These are phyloP conservation scores for rapeseed (Brassica napus) DNA, from an alignment of 345 rosid species.

Conservation along the genomic window DNA sequence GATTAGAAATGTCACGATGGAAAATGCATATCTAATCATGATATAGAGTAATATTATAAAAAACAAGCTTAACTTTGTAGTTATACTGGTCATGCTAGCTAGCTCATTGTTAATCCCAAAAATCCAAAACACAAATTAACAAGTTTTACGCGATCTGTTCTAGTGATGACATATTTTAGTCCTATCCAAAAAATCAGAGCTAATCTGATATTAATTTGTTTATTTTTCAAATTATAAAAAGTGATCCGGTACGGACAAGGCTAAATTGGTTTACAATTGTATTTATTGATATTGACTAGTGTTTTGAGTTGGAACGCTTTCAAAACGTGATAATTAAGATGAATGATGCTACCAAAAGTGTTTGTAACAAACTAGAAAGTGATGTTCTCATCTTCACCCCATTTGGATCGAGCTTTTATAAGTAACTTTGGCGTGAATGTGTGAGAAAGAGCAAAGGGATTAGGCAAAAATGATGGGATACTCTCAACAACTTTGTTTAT, in stretches of 20 bases:
- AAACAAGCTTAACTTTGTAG: conserved; percentile 6
- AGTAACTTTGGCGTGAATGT: conserved; percentile 27
- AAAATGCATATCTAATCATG: neutral
- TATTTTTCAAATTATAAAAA: neutral
- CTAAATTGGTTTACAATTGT: neutral
- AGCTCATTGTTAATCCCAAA: conserved; percentile 13
- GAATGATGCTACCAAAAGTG: conserved; percentile 10
- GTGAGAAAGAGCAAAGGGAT: conserved; percentile 7
- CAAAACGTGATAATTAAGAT: neutral
- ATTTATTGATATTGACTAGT: neutral
- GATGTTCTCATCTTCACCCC: conserved; percentile 31
- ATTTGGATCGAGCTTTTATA: conserved; percentile 13
- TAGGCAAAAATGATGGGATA: conserved; percentile 34
- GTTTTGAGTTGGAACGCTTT: conserved; percentile 4
- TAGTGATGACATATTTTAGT: neutral
- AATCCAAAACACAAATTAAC: neutral
- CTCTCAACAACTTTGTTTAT: conserved; percentile 36
- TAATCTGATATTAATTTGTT: conserved; percentile 17
- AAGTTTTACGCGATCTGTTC: conserved; percentile 16
- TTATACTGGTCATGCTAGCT: conserved; percentile 5
- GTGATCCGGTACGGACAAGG: neutral
- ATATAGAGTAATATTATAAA: neutral
- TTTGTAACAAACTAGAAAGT: conserved; percentile 39
- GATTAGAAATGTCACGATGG: neutral
- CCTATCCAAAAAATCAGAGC: neutral